A percentile compares a stretch with the other conserved stretches of the same genome.
These are phyloP conservation scores for Avena insularis DNA, from an alignment of 176 grass and related monocot genomes.

Conservation along the genomic window DNA sequence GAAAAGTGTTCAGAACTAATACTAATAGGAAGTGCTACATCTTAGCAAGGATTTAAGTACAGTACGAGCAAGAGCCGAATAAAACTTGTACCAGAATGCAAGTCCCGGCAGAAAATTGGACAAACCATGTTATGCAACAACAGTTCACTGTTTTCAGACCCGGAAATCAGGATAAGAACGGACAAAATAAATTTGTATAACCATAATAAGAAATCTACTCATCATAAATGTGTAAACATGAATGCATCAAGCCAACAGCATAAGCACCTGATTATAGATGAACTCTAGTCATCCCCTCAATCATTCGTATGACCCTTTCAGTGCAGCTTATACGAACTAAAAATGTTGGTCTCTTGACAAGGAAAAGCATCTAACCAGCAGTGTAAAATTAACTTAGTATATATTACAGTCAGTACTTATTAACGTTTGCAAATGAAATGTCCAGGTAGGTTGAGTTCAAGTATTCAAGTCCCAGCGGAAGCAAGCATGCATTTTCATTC, in stretches of 20 bases:
- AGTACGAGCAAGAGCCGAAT: background rate
- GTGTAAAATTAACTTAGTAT: conserved; percentile 38
- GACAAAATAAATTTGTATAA: background rate
- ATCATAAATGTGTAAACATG: background rate
- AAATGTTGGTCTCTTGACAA: conserved; percentile 88
- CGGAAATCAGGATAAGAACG: background rate
- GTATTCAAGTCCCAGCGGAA: background rate
- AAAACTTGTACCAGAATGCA: background rate
- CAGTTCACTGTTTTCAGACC: background rate
- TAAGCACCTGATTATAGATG: background rate
- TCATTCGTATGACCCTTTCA: conserved; percentile 72
- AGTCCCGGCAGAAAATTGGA: background rate
- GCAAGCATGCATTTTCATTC: conserved; percentile 14
- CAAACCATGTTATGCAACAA: background rate
- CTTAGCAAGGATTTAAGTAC: background rate
- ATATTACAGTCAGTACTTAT: background rate
- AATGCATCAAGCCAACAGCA: background rate
- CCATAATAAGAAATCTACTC: background rate
- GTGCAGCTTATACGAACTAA: conserved; percentile 92
- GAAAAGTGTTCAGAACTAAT: no score
- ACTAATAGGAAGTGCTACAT: background rate
- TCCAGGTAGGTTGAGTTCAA: background rate
- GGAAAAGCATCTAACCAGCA: conserved; percentile 75
- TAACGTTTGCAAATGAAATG: conserved; percentile 31
- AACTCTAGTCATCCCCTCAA: background rate